phyloP scores from a whole-genome alignment of 441 rosid genomes.

The Capsella rubella region DNA sequence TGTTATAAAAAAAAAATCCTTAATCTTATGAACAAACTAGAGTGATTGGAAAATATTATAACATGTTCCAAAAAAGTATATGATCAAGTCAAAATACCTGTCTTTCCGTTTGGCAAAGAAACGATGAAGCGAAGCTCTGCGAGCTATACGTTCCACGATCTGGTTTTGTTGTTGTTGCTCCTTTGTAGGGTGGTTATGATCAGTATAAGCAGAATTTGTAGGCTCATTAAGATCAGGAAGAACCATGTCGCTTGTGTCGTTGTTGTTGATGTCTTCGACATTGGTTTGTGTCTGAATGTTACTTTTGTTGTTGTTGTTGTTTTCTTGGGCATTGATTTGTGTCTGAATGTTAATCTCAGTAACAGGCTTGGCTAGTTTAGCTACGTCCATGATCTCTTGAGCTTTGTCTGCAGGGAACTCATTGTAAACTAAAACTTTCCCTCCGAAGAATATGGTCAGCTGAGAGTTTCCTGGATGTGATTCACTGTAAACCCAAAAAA shows the following conservation, averaged over 20 bases:
- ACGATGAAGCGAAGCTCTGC: constrained; percentile 67
- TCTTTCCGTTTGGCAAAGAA: constrained; percentile 75
- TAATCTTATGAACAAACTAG: neutral
- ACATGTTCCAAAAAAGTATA: neutral
- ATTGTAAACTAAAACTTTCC: constrained; percentile 55
- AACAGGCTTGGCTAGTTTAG: constrained; percentile 40
- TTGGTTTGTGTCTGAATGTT: constrained; percentile 33
- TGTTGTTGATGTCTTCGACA: neutral
- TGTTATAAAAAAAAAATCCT: neutral
- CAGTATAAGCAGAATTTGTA: constrained; percentile 31
- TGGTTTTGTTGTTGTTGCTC: constrained; percentile 35
- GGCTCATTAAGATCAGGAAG: constrained; percentile 53
- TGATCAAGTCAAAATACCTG: constrained; percentile 46
- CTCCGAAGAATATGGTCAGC: constrained; percentile 68
- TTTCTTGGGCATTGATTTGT: constrained; percentile 15
- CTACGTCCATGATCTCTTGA: constrained; percentile 58
- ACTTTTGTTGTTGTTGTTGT: constrained; percentile 33
- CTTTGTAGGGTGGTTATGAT: constrained; percentile 5
- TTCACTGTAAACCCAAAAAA: constrained; percentile 25
- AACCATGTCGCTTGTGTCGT: constrained; percentile 35
- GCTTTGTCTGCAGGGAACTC: constrained; percentile 63
- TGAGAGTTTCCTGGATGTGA: constrained; percentile 48
- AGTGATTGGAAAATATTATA: neutral
- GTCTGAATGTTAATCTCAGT: constrained; percentile 10
- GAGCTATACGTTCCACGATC: constrained; percentile 48